These are phyloP conservation scores for Zostera marina DNA, from an alignment of 116 monocot genomes.

Conservation along the genomic window DNA sequence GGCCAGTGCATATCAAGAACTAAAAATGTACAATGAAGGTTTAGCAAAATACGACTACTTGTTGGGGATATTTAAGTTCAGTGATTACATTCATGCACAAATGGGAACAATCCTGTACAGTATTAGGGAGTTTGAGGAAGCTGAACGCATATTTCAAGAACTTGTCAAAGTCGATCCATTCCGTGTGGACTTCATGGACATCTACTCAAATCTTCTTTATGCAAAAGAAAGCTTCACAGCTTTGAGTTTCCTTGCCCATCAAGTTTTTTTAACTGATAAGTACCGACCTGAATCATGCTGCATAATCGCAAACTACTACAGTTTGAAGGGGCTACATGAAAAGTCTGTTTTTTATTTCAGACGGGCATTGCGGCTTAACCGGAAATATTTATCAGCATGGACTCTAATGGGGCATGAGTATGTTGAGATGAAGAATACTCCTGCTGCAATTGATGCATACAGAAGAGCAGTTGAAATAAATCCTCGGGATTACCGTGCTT, in stretches of 20 bases:
- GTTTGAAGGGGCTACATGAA: constrained; percentile 90
- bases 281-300: constrained; percentile 86
- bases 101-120: constrained; percentile 76
- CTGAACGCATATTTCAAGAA: constrained; percentile 94
- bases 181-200: constrained; percentile 86
- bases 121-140: constrained; percentile 77
- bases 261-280: constrained; percentile 87
- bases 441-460: constrained; percentile 93
- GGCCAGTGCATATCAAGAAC: constrained; percentile 65
- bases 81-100: constrained; percentile 77
- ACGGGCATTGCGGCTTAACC: constrained; percentile 70
- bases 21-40: constrained; percentile 75
- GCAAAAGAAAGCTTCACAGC: constrained; percentile 57
- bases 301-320: constrained; percentile 94
- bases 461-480: constrained; percentile 86
- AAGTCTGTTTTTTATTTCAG: constrained; percentile 89
- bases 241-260: constrained; percentile 77
- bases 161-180: constrained; percentile 78
- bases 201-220: constrained; percentile 91
- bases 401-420: constrained; percentile 95
- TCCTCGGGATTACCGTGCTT: constrained; percentile 75
- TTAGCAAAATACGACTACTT: constrained; percentile 50
- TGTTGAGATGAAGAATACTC: constrained; percentile 99
- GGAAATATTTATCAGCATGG: constrained; percentile 86
- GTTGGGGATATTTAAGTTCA: constrained; percentile 38